phyloP scores from a whole-genome alignment of 257 asterid species.

The Gentiana dahurica region DNA sequence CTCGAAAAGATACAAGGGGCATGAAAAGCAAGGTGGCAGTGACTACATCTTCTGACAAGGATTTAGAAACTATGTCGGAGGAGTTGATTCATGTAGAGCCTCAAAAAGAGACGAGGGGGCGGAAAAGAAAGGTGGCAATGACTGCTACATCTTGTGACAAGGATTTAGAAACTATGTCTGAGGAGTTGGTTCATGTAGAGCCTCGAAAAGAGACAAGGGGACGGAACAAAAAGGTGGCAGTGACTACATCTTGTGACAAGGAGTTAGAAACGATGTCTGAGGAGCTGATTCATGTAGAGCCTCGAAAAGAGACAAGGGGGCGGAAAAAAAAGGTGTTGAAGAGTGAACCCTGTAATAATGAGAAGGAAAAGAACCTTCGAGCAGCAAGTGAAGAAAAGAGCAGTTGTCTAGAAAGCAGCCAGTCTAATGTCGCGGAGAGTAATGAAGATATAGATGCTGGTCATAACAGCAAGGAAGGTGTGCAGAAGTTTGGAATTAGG shows the following conservation, averaged over 20 bases:
- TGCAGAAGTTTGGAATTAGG: not conserved
- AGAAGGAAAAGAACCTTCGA: not conserved
- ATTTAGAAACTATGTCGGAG: not conserved
- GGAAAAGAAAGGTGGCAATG: no score
- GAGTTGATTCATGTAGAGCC: not conserved
- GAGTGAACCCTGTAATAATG: no score
- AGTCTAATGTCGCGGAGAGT: not conserved
- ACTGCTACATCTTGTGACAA: no score
- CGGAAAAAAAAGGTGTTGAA: no score
- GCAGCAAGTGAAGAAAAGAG: not conserved
- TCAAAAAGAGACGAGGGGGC: no score
- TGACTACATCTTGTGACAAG: no score
- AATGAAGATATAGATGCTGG: not conserved
- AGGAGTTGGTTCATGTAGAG: not conserved
- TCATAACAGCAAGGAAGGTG: conserved; percentile 1
- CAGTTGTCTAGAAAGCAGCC: not conserved
- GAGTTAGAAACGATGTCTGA: not conserved
- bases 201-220: conserved; percentile 7
- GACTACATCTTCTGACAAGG: not conserved
- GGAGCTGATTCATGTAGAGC: not conserved
- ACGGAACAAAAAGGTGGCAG: conserved; percentile 1
- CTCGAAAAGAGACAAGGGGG: no score
- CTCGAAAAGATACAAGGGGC: conserved; percentile 8
- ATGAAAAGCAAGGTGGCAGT: conserved; percentile 5
- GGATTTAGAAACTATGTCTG: no score